These are phyloP conservation scores for Hymenochaete sp. DNA, from an alignment of 1,284 basidiomycete species.

Conservation along the genomic window DNA sequence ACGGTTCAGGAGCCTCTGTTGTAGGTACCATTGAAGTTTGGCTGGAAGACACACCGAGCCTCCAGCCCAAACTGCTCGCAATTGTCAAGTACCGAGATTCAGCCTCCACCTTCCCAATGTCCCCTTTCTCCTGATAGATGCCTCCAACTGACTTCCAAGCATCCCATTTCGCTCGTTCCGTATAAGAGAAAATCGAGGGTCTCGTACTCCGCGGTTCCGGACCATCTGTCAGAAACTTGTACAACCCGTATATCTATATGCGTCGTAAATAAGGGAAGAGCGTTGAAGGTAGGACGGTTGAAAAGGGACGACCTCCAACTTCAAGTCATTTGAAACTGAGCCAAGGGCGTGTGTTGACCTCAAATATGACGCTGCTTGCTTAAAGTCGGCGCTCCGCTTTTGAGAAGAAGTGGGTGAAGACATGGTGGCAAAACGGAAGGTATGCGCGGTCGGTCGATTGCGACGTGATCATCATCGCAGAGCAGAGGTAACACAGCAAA, in stretches of 20 bases:
- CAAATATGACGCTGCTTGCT: constrained; percentile 55
- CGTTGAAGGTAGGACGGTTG: constrained; percentile 15
- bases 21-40: not conserved
- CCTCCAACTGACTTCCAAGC: constrained; percentile 61
- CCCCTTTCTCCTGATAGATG: constrained; percentile 34
- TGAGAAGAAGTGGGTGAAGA: too few relatives aligned
- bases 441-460: too few relatives aligned
- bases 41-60: constrained; percentile 27
- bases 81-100: constrained; percentile 63
- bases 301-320: constrained; percentile 37
- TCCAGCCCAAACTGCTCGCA: constrained; percentile 64
- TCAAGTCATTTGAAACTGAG: constrained; percentile 54
- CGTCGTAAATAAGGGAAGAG: constrained; percentile 17
- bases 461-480: too few relatives aligned
- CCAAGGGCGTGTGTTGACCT: constrained; percentile 44
- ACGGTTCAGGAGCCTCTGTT: constrained; percentile 7
- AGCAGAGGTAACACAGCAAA: too few relatives aligned
- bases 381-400: constrained; percentile 41
- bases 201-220: constrained; percentile 46
- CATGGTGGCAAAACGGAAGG: not conserved
- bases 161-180: constrained; percentile 82
- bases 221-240: constrained; percentile 65
- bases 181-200: constrained; percentile 76
- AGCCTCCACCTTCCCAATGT: constrained; percentile 35
- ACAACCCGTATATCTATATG: constrained; percentile 78